Evolutionary conservation across 805 yeast species (phyloP).

Genomic region (Jamesozyma gamospora): DNA sequence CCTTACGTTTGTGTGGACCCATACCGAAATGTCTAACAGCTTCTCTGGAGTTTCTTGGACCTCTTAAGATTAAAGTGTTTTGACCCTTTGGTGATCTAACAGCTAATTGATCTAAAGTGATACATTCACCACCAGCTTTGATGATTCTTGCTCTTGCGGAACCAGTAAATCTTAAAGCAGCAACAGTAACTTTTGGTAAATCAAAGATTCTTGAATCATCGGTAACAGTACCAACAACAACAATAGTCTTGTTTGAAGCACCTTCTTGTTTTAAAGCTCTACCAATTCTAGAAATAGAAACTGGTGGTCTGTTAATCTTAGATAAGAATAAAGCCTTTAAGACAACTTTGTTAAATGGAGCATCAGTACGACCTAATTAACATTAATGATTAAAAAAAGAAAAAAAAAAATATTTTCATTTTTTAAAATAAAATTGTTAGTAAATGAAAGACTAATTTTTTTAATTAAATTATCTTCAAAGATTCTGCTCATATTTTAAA

Average conservation of each 20-base stretch:
- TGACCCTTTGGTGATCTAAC: conserved; percentile 98
- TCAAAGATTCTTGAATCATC: conserved; percentile 91
- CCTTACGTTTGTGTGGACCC: conserved; percentile 99
- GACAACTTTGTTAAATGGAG: conserved; percentile 96
- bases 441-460: conserved; percentile 8
- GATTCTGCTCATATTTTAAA: conserved; percentile 40
- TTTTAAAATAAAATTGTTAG: conserved; percentile 26
- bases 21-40: conserved; percentile 99
- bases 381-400: conserved; percentile 5
- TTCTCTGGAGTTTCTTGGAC: conserved; percentile 98
- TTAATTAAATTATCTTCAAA: conserved; percentile 1
- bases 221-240: conserved; percentile 98
- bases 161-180: conserved; percentile 99
- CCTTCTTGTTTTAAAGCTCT: conserved; percentile 75
- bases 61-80: conserved; percentile 96
- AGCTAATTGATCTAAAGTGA: conserved; percentile 98
- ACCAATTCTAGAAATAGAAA: conserved; percentile 84
- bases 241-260: conserved; percentile 84
- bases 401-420: not conserved
- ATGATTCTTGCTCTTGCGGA: conserved; percentile 95
- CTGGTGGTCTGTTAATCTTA: conserved; percentile 99
- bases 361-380: conserved; percentile 85
- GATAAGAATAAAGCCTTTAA: conserved; percentile 92
- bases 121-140: conserved; percentile 99
- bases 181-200: conserved; percentile 95